Conservation (phyloP, 169 alveolate species). For the Plasmodium sp. region DNA sequence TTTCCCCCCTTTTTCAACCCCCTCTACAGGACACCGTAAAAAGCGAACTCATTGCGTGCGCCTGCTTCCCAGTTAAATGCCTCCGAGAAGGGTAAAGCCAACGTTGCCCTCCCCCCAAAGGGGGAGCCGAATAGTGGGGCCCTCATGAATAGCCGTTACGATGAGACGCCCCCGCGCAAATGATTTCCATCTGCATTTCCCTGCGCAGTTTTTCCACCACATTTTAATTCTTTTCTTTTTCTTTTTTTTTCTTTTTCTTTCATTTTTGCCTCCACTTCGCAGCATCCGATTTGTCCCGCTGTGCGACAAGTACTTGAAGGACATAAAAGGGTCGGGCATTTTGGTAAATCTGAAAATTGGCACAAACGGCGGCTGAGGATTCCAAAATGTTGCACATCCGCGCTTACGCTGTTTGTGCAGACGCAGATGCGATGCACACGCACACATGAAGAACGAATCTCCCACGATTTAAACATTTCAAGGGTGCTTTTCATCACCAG, state of each 20-base stretch:
- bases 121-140: neutral
- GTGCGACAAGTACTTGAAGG: constrained; percentile 83
- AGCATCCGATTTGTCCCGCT: constrained; percentile 91
- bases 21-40: constrained; percentile 77
- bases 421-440: neutral
- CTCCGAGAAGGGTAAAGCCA: constrained; percentile 75
- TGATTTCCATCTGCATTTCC: neutral
- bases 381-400: neutral
- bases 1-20: neutral
- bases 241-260: neutral
- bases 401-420: neutral
- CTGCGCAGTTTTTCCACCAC: neutral
- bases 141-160: neutral
- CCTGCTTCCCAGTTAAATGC: constrained; percentile 82
- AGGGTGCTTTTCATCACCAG: constrained; percentile 4
- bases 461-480: neutral
- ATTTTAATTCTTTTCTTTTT: neutral
- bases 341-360: constrained; percentile 79
- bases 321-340: constrained; percentile 85
- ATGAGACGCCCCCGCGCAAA: neutral
- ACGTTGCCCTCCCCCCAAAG: neutral
- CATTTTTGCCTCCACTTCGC: constrained; percentile 67
- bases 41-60: constrained; percentile 81
- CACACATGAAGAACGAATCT: neutral
- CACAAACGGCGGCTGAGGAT: neutral